These are phyloP conservation scores for Penicillium coffeae DNA, from an alignment of 495 filamentous ascomycete species.

Conservation along the genomic window DNA sequence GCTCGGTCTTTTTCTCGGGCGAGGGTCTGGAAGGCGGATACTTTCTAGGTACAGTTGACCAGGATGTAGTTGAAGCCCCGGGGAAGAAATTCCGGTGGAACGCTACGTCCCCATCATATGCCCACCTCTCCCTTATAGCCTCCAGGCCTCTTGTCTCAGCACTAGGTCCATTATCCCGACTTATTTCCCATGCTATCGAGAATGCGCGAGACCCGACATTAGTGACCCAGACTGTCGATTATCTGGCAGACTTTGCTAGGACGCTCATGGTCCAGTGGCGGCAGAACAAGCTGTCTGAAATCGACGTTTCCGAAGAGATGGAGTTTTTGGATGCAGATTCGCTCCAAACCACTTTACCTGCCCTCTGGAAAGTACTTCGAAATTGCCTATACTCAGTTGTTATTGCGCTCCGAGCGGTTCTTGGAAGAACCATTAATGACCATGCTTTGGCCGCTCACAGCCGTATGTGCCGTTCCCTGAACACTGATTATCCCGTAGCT, in stretches of 20 bases:
- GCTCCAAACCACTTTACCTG: slow-evolving; percentile 62
- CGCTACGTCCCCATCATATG: slow-evolving; percentile 54
- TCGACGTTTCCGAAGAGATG: slow-evolving; percentile 73
- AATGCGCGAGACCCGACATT: slow-evolving; percentile 55
- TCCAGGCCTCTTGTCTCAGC: slow-evolving; percentile 68
- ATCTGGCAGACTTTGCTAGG: slow-evolving; percentile 65
- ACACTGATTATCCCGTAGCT: not conserved
- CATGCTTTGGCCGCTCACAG: slow-evolving; percentile 46
- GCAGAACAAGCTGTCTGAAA: slow-evolving; percentile 74
- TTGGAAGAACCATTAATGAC: slow-evolving; percentile 63
- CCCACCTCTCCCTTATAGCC: slow-evolving; percentile 52
- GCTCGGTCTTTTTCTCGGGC: slow-evolving; percentile 59
- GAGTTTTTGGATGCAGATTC: slow-evolving; percentile 68
- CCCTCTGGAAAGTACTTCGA: slow-evolving; percentile 78
- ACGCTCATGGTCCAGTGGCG: slow-evolving; percentile 78
- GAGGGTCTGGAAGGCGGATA: slow-evolving; percentile 83
- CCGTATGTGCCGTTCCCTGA: slow-evolving; percentile 37
- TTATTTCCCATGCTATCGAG: slow-evolving; percentile 71
- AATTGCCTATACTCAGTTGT: slow-evolving; percentile 77
- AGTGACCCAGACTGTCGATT: slow-evolving; percentile 65
- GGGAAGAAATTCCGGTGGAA: slow-evolving; percentile 72
- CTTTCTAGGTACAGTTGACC: slow-evolving; percentile 72
- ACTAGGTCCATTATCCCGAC: slow-evolving; percentile 72
- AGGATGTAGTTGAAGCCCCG: slow-evolving; percentile 61
- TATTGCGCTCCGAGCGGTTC: slow-evolving; percentile 67